Percentiles rank a stretch among this genome's conserved stretches.
phyloP scores from a whole-genome alignment of 2,329 filamentous ascomycete genomes.

The Colletotrichum phormii region DNA sequence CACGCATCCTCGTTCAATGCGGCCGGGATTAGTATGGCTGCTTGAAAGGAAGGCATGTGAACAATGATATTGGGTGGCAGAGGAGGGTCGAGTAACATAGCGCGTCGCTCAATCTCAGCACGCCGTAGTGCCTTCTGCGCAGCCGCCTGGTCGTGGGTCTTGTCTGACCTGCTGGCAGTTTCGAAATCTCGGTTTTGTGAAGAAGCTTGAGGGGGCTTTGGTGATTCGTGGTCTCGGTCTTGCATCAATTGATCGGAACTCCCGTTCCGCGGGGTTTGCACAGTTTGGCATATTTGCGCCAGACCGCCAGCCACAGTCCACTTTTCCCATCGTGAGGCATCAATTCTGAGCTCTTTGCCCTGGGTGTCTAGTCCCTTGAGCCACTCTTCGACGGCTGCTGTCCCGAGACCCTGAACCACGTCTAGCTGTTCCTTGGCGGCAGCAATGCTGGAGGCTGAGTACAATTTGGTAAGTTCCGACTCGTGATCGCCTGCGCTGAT shows the following conservation, averaged over 20 bases:
- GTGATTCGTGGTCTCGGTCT: neutral
- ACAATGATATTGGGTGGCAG: conserved; percentile 71
- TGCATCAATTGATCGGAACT: neutral
- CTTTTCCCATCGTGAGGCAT: conserved; percentile 79
- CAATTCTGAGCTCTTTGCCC: conserved; percentile 69
- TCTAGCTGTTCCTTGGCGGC: conserved; percentile 72
- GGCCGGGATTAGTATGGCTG: conserved; percentile 75
- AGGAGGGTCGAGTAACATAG: conserved; percentile 73
- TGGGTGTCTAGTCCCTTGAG: conserved; percentile 76
- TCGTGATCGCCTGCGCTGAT: conserved; percentile 57
- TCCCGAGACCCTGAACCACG: conserved; percentile 73
- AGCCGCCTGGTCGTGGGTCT: conserved; percentile 64
- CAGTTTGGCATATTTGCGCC: conserved; percentile 48
- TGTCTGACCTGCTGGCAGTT: neutral
- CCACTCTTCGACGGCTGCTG: conserved; percentile 80
- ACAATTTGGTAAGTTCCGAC: conserved; percentile 72
- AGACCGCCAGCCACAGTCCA: conserved; percentile 68
- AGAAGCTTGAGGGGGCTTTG: neutral
- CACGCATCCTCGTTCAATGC: conserved; percentile 77
- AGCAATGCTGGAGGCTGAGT: conserved; percentile 71
- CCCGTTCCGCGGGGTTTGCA: conserved; percentile 60
- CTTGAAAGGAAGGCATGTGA: conserved; percentile 80
- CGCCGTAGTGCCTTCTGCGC: conserved; percentile 73
- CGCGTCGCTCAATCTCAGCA: conserved; percentile 78
- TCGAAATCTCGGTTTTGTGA: neutral